phyloP scores from a whole-genome alignment of 108 stramenopile genomes.

The Seminavis robusta region DNA sequence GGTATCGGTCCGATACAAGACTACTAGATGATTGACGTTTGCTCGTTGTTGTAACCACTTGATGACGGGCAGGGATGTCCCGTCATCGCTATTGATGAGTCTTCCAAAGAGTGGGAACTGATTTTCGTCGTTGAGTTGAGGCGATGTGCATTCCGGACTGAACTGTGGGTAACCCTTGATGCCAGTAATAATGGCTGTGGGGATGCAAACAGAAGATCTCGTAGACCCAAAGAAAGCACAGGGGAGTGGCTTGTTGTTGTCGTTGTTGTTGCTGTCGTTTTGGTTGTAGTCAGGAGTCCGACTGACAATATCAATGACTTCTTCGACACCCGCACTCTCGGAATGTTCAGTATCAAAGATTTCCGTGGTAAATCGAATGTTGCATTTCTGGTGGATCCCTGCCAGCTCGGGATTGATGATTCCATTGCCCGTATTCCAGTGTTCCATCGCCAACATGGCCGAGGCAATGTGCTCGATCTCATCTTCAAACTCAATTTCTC shows the following conservation, averaged over 20 bases:
- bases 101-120: conserved; percentile 38
- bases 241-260: conserved; percentile 29
- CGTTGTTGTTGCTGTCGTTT: no score
- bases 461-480: conserved; percentile 20
- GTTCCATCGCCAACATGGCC: conserved; percentile 35
- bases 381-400: conserved; percentile 22
- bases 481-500: neutral
- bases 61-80: conserved; percentile 23
- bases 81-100: conserved; percentile 41
- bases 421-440: conserved; percentile 47
- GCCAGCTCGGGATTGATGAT: conserved; percentile 26
- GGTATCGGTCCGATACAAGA: conserved; percentile 49
- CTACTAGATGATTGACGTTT: conserved; percentile 26
- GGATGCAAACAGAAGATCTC: conserved; percentile 23
- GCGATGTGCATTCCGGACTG: conserved; percentile 12
- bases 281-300: no score
- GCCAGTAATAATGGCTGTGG: conserved; percentile 40
- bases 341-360: conserved; percentile 20
- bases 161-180: conserved; percentile 54
- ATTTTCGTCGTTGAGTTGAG: conserved; percentile 26
- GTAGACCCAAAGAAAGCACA: conserved; percentile 46
- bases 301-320: neutral
- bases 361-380: conserved; percentile 33
- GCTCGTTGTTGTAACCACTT: conserved; percentile 12
- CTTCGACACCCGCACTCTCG: neutral